Percentiles rank a stretch among this genome's conserved stretches.
Evolutionary conservation across 805 yeast genomes (phyloP).

Genomic region (Metschnikowia chrysomelidarum): DNA sequence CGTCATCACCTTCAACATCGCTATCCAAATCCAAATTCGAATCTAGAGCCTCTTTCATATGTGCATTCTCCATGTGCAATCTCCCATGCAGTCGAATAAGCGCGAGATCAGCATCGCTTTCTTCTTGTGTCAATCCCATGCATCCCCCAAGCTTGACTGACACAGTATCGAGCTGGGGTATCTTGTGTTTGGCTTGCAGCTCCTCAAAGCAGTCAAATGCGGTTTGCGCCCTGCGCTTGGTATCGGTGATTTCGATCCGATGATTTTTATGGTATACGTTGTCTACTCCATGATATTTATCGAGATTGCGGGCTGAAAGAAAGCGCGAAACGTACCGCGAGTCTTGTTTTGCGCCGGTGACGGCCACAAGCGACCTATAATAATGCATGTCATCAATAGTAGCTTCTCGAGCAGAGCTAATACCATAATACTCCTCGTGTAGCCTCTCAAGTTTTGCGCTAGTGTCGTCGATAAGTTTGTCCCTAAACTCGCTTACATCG

Average conservation of each 20-base stretch:
- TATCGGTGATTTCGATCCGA: slow-evolving; percentile 32
- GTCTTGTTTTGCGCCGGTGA: slow-evolving; percentile 12
- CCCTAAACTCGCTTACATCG: slow-evolving; percentile 24
- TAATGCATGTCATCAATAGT: slow-evolving; percentile 19
- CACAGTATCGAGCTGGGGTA: slow-evolving; percentile 17
- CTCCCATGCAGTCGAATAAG: slow-evolving; percentile 6
- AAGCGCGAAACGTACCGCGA: slow-evolving; percentile 11
- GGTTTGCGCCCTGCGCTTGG: slow-evolving; percentile 19
- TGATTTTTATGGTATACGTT: slow-evolving; percentile 28
- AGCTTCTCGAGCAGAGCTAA: slow-evolving; percentile 18
- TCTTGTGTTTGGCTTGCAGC: slow-evolving; percentile 11
- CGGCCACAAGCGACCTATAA: slow-evolving; percentile 27
- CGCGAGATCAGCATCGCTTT: slow-evolving; percentile 15
- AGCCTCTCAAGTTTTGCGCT: slow-evolving; percentile 27
- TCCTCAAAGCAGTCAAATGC: slow-evolving; percentile 5
- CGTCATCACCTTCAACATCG: too few species aligned
- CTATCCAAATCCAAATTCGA: background rate
- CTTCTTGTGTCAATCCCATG: slow-evolving; percentile 14
- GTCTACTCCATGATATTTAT: slow-evolving; percentile 21
- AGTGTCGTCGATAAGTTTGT: slow-evolving; percentile 26
- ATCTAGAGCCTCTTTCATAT: background rate
- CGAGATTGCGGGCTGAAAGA: slow-evolving; percentile 17
- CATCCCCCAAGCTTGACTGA: slow-evolving; percentile 16
- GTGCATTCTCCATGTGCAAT: too few species aligned
- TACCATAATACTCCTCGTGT: slow-evolving; percentile 28